Evolutionary conservation across 306 rosid species (phyloP), one percentile per base, ranked within the genome.

Genomic region (Astragalus membranaceus): DNA sequence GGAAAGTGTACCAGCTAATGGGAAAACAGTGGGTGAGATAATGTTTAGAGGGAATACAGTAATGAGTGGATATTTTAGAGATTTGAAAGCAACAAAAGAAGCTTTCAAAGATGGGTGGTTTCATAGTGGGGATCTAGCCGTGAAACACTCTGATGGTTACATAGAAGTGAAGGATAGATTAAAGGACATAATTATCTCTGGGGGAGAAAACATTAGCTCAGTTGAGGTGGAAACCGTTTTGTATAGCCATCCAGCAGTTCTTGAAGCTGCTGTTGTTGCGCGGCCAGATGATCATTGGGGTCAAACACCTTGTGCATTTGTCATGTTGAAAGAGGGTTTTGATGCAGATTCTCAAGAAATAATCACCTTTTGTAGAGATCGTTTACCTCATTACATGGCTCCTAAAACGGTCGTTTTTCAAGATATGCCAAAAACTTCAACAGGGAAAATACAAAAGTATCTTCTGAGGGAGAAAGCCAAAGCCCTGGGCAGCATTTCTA

Each of bases 41-140:
- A 87, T 93, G 97, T 78, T 90, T 9, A 76, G 84, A 76, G 98
- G 97, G 65, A 93, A 93, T 68, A 90, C 94, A 37, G 85, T 93
- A 44, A 93, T 90, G 97, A 84, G 92, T 75, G 98, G 98, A 63
- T 93, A 93, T 75, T 55, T 87, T 0, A 80, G 74, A 68, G 89
- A 93, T 59, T 62, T 74, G 52, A 79, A 82, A 77, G 92, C 98
- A 53, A 93, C 97, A 9, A 46, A 85, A 64, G 89, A 79, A 71
- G 92, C 94, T 46, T 93, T 90, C 64, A 37, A 10, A 16, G 90
- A 85, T 5, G 98, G 97, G 35, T 93, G 98, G 98, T 88, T 90
- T 70, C 84, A 82, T 42, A 88, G 88, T 67, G 96, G 98, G 5
- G 98, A 93, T 81, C 68, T 85, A 2, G 98, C 79, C 5, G 98